Conservation (phyloP, 805 yeast genomes). For the Lachancea meyersii region DNA sequence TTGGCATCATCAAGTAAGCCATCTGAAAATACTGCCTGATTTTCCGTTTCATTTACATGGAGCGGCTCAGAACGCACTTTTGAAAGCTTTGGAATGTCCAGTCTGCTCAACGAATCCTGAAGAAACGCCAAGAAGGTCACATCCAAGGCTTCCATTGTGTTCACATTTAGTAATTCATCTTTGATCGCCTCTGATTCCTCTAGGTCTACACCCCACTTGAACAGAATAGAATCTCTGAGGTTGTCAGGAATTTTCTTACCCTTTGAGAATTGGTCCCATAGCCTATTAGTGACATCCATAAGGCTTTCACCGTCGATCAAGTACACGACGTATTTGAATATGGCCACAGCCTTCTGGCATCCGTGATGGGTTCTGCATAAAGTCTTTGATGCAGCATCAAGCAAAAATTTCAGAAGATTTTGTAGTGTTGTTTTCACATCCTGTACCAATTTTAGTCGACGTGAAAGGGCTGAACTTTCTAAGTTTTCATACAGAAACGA, state of each 20-base stretch:
- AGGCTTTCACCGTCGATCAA: constrained; percentile 4
- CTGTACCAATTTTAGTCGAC: neutral
- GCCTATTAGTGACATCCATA: constrained; percentile 5
- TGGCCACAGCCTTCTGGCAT: neutral
- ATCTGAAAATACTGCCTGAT: neutral
- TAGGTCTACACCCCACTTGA: constrained; percentile 8
- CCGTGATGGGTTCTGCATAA: neutral
- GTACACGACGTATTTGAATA: constrained; percentile 6
- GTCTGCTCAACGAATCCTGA: neutral
- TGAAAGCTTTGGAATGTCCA: neutral
- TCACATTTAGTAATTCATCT: constrained; percentile 1
- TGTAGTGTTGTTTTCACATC: neutral
- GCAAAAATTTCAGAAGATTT: neutral
- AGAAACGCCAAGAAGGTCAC: neutral
- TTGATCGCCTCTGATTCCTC: constrained; percentile 5
- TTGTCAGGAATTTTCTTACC: constrained; percentile 1
- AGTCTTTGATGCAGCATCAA: neutral
- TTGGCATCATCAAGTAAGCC: neutral
- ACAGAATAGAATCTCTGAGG: neutral
- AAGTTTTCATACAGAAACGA: neutral
- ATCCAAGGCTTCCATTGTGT: constrained; percentile 1
- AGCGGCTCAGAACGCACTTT: neutral
- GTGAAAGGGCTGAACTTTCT: neutral
- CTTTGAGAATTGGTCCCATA: constrained; percentile 8
- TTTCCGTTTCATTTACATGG: neutral